phyloP scores from a whole-genome alignment of 192 early-diverging fungal species.

The Coemansia sp. region DNA sequence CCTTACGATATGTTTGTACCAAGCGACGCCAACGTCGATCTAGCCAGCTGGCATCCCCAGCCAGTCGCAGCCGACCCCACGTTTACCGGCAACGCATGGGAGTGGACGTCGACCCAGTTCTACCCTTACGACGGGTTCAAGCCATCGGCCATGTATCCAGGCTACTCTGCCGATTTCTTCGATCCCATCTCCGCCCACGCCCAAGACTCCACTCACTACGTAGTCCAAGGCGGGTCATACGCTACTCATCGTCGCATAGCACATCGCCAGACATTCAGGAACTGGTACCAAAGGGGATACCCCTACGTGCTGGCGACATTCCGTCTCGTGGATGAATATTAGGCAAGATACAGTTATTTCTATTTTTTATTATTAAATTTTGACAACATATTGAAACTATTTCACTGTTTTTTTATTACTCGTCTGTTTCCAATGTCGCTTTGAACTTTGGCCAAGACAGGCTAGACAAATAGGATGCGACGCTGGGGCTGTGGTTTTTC shows the following conservation, averaged over 20 bases:
- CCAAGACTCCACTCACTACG: conserved; percentile 66
- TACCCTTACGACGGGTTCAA: conserved; percentile 63
- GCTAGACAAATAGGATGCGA: conserved; percentile 16
- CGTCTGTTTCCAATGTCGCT: not conserved
- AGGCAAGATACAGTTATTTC: not conserved
- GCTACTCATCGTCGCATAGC: conserved; percentile 82
- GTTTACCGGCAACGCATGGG: conserved; percentile 68
- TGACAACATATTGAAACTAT: not conserved
- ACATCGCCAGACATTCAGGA: conserved; percentile 71
- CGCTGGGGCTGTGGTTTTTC: conserved; percentile 34
- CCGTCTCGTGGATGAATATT: conserved; percentile 45
- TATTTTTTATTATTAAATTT: not conserved
- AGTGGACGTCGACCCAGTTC: conserved; percentile 76
- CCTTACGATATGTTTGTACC: conserved; percentile 39
- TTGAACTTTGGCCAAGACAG: not conserved
- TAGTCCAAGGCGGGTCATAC: conserved; percentile 84
- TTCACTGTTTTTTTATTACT: too few species aligned
- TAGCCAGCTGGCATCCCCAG: conserved; percentile 66
- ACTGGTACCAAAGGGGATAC: conserved; percentile 91
- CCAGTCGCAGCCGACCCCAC: conserved; percentile 18
- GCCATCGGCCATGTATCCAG: conserved; percentile 73
- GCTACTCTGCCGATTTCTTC: conserved; percentile 91
- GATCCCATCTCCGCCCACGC: conserved; percentile 55
- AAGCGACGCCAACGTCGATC: conserved; percentile 66
- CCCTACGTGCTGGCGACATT: conserved; percentile 83